Conservation (phyloP, 768 basidiomycete species). For the Trametes villosa region DNA sequence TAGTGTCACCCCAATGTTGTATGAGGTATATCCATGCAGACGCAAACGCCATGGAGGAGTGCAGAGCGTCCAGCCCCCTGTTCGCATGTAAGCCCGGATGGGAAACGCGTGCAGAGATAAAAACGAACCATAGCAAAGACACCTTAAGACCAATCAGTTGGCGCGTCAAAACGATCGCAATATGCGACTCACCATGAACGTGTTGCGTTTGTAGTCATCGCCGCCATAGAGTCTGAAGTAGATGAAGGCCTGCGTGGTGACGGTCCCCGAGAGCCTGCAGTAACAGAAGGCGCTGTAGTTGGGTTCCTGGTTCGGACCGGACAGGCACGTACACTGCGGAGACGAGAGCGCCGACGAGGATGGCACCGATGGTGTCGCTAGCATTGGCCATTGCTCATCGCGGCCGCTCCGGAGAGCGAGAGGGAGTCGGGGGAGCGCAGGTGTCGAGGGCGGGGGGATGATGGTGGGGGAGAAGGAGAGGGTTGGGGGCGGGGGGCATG, state of each 20-base stretch:
- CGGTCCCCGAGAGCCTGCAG: slow-evolving; percentile 26
- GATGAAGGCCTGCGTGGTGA: slow-evolving; percentile 24
- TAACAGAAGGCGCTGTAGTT: background rate
- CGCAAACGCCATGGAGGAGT: slow-evolving; percentile 30
- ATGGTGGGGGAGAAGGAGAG: slow-evolving; percentile 5
- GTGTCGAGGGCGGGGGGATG: slow-evolving; percentile 5
- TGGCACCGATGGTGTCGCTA: slow-evolving; percentile 24
- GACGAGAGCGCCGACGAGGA: slow-evolving; percentile 27
- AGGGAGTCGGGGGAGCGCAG: background rate
- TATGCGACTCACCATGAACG: slow-evolving; percentile 14
- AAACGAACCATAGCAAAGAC: slow-evolving; percentile 18
- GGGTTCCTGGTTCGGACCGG: background rate
- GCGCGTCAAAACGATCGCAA: no score
- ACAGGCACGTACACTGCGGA: slow-evolving; percentile 22
- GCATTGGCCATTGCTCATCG: slow-evolving; percentile 23
- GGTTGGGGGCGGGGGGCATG: slow-evolving; percentile 1
- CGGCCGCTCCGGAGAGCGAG: slow-evolving; percentile 13
- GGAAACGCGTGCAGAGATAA: background rate
- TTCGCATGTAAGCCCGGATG: background rate
- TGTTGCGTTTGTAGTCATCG: slow-evolving; percentile 18
- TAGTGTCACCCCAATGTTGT: slow-evolving; percentile 24
- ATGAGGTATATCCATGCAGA: slow-evolving; percentile 34
- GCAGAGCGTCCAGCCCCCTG: slow-evolving; percentile 34
- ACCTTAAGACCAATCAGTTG: slow-evolving; percentile 15
- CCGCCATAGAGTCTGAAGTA: slow-evolving; percentile 24